Evolutionary conservation across 2,329 filamentous ascomycete species (phyloP).

Genomic region (Hypoxylon sp.): DNA sequence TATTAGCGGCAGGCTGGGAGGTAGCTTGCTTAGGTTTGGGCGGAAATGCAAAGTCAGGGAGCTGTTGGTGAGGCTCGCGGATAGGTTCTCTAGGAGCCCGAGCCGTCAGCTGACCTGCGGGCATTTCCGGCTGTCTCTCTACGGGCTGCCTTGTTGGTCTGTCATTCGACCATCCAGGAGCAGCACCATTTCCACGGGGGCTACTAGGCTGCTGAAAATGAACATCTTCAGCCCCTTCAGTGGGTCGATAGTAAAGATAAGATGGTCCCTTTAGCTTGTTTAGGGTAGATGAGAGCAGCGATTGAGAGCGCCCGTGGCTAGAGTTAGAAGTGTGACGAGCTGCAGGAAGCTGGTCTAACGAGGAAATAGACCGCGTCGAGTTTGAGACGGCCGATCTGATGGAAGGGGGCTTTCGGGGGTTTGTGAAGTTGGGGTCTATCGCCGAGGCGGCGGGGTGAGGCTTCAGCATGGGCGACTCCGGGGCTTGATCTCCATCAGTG

Average conservation of each 20-base stretch:
- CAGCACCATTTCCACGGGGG: slow-evolving; percentile 26
- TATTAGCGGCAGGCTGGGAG: slow-evolving; percentile 36
- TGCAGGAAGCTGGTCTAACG: slow-evolving; percentile 38
- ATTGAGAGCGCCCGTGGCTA: slow-evolving; percentile 44
- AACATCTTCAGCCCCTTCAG: slow-evolving; percentile 24
- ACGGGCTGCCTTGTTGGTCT: slow-evolving; percentile 6
- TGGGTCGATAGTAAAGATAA: slow-evolving; percentile 42
- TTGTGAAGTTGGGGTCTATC: slow-evolving; percentile 30
- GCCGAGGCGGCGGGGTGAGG: slow-evolving; percentile 15
- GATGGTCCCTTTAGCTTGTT: slow-evolving; percentile 45
- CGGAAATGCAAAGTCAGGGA: slow-evolving; percentile 37
- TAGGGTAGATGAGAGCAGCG: slow-evolving; percentile 43
- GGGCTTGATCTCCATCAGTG: slow-evolving; percentile 27
- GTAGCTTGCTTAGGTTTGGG: slow-evolving; percentile 27
- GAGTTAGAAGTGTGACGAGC: slow-evolving; percentile 37
- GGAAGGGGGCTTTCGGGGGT: slow-evolving; percentile 41
- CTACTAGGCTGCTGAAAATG: slow-evolving; percentile 29
- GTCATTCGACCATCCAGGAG: slow-evolving; percentile 11
- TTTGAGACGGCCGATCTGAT: slow-evolving; percentile 40
- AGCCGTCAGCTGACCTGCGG: slow-evolving; percentile 10
- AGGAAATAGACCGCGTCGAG: slow-evolving; percentile 43
- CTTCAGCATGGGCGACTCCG: slow-evolving; percentile 30
- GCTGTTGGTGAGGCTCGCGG: slow-evolving; percentile 22
- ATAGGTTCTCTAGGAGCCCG: too few species aligned
- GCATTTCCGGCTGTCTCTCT: slow-evolving; percentile 11